phyloP scores from a whole-genome alignment of 345 rosid species.

The Physaria fendleri region DNA sequence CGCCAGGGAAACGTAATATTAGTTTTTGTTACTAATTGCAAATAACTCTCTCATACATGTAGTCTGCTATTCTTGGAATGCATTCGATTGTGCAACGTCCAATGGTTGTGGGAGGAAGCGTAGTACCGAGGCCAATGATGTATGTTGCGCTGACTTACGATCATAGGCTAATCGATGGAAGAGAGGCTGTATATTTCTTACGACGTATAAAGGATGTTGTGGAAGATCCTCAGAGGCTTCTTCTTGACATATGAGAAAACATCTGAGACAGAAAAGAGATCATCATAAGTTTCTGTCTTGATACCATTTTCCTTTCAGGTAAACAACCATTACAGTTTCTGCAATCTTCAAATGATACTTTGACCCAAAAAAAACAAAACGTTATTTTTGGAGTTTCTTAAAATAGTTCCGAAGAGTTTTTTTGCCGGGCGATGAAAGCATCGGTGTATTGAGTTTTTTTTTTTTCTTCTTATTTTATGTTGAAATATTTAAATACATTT shows the following conservation, averaged over 20 bases:
- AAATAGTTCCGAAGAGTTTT: constrained; percentile 18
- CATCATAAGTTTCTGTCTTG: neutral
- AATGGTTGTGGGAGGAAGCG: constrained; percentile 73
- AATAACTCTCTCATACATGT: constrained; percentile 2
- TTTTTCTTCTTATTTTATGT: too few species aligned
- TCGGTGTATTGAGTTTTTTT: constrained; percentile 12
- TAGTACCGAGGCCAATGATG: constrained; percentile 92
- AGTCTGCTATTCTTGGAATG: constrained; percentile 95
- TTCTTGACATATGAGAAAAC: constrained; percentile 52
- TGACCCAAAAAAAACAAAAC: neutral
- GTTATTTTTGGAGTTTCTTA: constrained; percentile 5
- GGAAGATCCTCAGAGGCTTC: constrained; percentile 84
- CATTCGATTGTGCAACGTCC: constrained; percentile 81
- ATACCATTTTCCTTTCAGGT: constrained; percentile 24
- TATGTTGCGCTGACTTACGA: constrained; percentile 83
- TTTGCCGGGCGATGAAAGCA: constrained; percentile 26
- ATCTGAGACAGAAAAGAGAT: neutral
- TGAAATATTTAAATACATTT: constrained; percentile 4
- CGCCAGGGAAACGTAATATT: neutral
- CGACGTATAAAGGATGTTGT: constrained; percentile 87
- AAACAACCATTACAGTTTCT: constrained; percentile 4
- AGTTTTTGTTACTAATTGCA: neutral
- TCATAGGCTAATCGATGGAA: constrained; percentile 84
- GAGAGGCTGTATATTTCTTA: constrained; percentile 87
- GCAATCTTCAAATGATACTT: constrained; percentile 4